These are phyloP conservation scores for Coriolopsis trogii DNA, from an alignment of 1,284 basidiomycete species.

Conservation along the genomic window DNA sequence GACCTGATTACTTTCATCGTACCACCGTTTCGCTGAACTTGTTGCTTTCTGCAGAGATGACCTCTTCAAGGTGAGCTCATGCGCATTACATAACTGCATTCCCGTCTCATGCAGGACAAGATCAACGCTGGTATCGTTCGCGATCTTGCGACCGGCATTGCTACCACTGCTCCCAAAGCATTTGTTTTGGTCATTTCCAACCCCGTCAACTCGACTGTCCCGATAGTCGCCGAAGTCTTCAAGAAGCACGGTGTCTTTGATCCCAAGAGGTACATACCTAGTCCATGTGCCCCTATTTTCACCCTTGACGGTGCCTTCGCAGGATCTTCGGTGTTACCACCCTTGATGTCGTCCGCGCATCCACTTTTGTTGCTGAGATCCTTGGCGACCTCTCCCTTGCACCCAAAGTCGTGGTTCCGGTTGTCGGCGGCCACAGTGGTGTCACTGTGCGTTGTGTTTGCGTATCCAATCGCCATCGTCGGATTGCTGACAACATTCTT, in stretches of 20 bases:
- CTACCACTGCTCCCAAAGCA: conserved; percentile 86
- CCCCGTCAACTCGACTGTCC: conserved; percentile 97
- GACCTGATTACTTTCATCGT: conserved; percentile 8
- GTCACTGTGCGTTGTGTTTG: conserved; percentile 64
- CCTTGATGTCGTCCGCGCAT: conserved; percentile 95
- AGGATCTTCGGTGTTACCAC: conserved; percentile 98
- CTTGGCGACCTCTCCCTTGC: conserved; percentile 66
- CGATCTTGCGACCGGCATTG: conserved; percentile 90
- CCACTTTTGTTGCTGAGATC: conserved; percentile 91
- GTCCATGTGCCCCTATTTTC: neutral
- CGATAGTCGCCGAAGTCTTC: conserved; percentile 94
- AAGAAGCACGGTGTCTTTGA: conserved; percentile 93
- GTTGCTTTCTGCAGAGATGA: conserved; percentile 70
- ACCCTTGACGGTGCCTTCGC: conserved; percentile 32
- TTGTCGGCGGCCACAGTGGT: conserved; percentile 96
- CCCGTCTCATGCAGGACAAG: conserved; percentile 41
- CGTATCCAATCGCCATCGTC: conserved; percentile 7
- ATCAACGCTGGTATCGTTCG: conserved; percentile 98
- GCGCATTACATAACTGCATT: neutral
- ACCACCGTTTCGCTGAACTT: neutral
- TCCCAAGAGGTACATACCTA: conserved; percentile 71
- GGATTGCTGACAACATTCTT: conserved; percentile 8
- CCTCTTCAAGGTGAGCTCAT: conserved; percentile 79
- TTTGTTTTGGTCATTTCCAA: conserved; percentile 96
- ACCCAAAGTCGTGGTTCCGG: conserved; percentile 80